Evolutionary conservation across 192 early-diverging fungal genomes (phyloP), one percentile per base, ranked within the genome.

Genomic region (Blastocladiella britannica): DNA sequence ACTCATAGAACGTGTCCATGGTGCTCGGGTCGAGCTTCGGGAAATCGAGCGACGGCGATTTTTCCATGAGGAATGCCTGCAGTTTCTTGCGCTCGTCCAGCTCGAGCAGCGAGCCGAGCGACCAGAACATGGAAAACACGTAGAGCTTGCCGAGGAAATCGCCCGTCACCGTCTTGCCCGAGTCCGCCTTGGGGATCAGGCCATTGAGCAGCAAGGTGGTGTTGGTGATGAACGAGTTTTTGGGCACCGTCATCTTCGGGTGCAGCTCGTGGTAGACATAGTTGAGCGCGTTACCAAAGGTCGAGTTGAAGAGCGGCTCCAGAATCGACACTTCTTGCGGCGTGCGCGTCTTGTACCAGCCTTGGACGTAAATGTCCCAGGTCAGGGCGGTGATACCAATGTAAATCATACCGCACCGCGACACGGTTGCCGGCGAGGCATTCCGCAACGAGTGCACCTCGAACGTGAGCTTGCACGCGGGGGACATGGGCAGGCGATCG

Each of bases 331-430:
- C 74, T 8, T 80, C 72, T 28, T 81, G 72, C 9, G 68, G 64
- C 25, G 81, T 76, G 3, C 96, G 68, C 2, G 81, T 82, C 26
- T 78, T 80, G 52, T 96, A 74, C 59, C 95, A 96, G 63, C 89
- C 74, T 59, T 77, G 63, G 62, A 83, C 77, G 26, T 84, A 63
- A 86, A 96, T 91, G 9, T 70, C 69, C 30, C 83, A 65, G 2
- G 71, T 80, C 53, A 97, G 82, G 0, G 93, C 85, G 62, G 87
- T 85, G 55, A 86, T 85, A 66, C 86, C 86, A 66, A 97, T 97
- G 93, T 91, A 99, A 43, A 99, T 89, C 96, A 99, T 99, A 66
- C 96, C 96, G 68, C 96, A 99, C 29, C 96, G 89, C 73, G 83
- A 86, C 29, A 99, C 91, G 1, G 96, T 99, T 37, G 96, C 96